Evolutionary conservation across 2,329 filamentous ascomycete species (phyloP), one percentile per base, ranked within the genome.

Genomic region (Neonectria hederae): DNA sequence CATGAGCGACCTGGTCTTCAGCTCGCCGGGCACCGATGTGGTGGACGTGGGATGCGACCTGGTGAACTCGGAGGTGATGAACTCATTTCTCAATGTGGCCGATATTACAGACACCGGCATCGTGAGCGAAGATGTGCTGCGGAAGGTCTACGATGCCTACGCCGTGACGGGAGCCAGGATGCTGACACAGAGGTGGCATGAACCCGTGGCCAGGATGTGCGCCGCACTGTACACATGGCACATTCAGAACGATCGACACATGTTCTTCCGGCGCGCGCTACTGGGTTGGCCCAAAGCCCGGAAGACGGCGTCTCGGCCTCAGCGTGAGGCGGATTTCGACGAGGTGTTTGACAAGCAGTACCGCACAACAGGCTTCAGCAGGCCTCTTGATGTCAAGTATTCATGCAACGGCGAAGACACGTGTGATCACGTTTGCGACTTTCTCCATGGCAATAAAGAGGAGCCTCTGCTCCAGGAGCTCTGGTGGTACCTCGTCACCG

Each of bases 211-310:
- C 22, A 69, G 72, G 43, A 76, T 76, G 75, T 75, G 73, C 40
- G 69, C 74, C 10, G 72, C 72, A 2, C 55, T 77, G 9, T 76
- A 76, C 40, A 74, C 73, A 13, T 76, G 75, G 75, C 75, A 76
- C 48, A 76, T 76, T 2, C 72, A 75, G 9, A 76, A 76, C 26
- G 75, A 76, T 57, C 65, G 75, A 4, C 75, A 76, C n/a, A 65
- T 76, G 66, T 76, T 76, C 60, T 64, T 76, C 24, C 75, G 75
- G 3, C 75, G 75, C 19, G 75, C 75, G 0, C 5, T 76, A 0
- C 32, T 77, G 11, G 75, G 75, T 14, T 76, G 74, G 72, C 51
- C 61, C 8, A 76, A 74, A 56, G 73, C 75, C 1, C 69, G 75
- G 2, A 76, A 76, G 52, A 56, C 66, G 2, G 71, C 72, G 4